Evolutionary conservation across 768 basidiomycete species (phyloP), one percentile per base, ranked within the genome.

Genomic region (Cyclocybe cylindracea): DNA sequence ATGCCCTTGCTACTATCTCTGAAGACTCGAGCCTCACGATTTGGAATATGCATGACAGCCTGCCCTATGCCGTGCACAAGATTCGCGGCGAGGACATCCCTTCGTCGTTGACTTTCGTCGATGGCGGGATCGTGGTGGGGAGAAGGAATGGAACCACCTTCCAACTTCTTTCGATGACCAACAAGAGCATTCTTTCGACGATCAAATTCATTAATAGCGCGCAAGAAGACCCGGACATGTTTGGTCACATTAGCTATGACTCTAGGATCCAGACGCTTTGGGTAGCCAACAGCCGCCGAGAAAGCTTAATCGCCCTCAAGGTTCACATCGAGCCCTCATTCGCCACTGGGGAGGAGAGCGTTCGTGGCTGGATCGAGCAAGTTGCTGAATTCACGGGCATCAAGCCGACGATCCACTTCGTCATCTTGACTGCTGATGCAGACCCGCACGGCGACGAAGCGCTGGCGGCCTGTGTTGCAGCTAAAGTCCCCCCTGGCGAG

Each of bases 351-450:
- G 87, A 89, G 50, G 86, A 91, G 45, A 70, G 74, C 11, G 76
- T 81, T 39, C 77, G 82, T 48, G 83, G 82, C 33, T 85, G 83
- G 62, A 84, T 91, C 36, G 91, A 93, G 50, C 91, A 93, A 67
- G 80, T 89, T 41, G 81, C 86, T 55, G 91, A 94, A 71, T 94
- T 94, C 65, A 75, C 74, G 34, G 90, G 89, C 33, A 87, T 89
- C 29, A 91, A 91, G 66, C 80, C 91, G 8, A 91, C 91, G 2
- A 92, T 94, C 50, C 89, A 93, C 66, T 91, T 94, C 65, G 90
- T 93, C 59, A 91, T 94, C 48, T 78, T 94, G 39, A 90, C 89
- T 2, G 87, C 85, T 2, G 90, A 93, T 60, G 85, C 88, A 4
- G 91, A 92, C 66, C 89, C 89, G 2, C 79, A 82, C 50, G 90